These are phyloP conservation scores for Tripterygium wilfordii DNA, from an alignment of 177 flowering plant species.

Conservation along the genomic window DNA sequence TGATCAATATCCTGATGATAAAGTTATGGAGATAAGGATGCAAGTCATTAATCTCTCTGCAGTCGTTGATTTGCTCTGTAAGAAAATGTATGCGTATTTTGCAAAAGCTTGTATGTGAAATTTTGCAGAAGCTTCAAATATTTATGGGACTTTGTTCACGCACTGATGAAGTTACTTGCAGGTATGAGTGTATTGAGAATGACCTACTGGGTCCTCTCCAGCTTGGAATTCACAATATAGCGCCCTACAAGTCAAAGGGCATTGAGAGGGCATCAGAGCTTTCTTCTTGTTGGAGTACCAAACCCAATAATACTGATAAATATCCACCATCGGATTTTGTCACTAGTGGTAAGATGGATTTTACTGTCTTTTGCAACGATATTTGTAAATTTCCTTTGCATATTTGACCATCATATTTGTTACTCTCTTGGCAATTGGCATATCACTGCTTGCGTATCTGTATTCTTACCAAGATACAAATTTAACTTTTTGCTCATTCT, in stretches of 20 bases:
- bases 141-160: not conserved
- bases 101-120: not conserved
- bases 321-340: slow-evolving; percentile 17
- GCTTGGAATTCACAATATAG: slow-evolving; percentile 57
- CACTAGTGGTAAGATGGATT: slow-evolving; percentile 27
- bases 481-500: too few relatives aligned
- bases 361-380: not conserved
- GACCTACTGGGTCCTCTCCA: slow-evolving; percentile 76
- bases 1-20: slow-evolving; percentile 39
- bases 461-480: too few relatives aligned
- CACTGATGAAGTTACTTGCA: slow-evolving; percentile 21
- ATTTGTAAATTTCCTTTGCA: not conserved
- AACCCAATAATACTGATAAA: slow-evolving; percentile 21
- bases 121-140: not conserved
- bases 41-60: slow-evolving; percentile 66
- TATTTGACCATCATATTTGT: too few relatives aligned
- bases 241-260: slow-evolving; percentile 88
- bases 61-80: slow-evolving; percentile 60
- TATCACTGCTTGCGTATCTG: too few relatives aligned
- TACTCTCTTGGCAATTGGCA: too few relatives aligned
- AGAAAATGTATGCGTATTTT: slow-evolving; percentile 49
- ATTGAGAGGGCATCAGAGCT: slow-evolving; percentile 78
- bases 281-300: slow-evolving; percentile 27
- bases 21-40: slow-evolving; percentile 63
- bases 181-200: slow-evolving; percentile 95